A percentile compares a stretch with the other conserved stretches of the same genome.
Conservation (phyloP, 768 basidiomycete species). For the Myochromella boudieri region DNA sequence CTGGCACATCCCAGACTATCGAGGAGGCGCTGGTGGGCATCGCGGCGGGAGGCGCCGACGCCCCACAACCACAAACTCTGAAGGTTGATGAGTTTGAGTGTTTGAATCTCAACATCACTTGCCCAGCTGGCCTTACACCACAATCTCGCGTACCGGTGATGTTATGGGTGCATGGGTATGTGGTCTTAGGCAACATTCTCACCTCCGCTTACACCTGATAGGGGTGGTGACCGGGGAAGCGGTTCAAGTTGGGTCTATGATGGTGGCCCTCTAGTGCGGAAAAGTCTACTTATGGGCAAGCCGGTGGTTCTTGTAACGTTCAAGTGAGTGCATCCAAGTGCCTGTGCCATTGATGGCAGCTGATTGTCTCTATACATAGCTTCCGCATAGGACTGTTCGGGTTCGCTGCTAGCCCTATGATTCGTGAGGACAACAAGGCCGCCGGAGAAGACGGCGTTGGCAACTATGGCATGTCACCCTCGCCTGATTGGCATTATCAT, state of each 20-base stretch:
- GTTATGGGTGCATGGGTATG: constrained; percentile 86
- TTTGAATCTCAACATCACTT: constrained; percentile 79
- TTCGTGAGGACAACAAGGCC: constrained; percentile 65
- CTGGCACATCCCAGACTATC: constrained; percentile 36
- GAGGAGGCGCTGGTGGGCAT: constrained; percentile 68
- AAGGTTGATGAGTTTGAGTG: constrained; percentile 78
- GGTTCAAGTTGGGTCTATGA: constrained; percentile 81
- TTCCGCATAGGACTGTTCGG: constrained; percentile 79
- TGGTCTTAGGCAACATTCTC: no score
- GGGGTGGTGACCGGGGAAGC: constrained; percentile 70
- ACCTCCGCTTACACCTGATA: no score
- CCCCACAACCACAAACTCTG: constrained; percentile 54
- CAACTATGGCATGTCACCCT: constrained; percentile 61
- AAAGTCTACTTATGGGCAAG: constrained; percentile 59
- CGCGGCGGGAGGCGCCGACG: constrained; percentile 44
- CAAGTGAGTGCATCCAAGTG: constrained; percentile 51
- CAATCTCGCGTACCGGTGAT: constrained; percentile 69
- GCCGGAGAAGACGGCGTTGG: constrained; percentile 72
- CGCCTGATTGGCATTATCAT: neutral
- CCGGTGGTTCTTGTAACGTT: constrained; percentile 72
- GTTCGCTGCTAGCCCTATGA: constrained; percentile 64
- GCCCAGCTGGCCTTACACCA: constrained; percentile 54
- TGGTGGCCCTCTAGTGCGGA: constrained; percentile 67
- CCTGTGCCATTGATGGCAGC: neutral
- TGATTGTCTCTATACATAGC: constrained; percentile 33